phyloP scores from a whole-genome alignment of 192 early-diverging fungal genomes.

The Chytriomyces sp. region DNA sequence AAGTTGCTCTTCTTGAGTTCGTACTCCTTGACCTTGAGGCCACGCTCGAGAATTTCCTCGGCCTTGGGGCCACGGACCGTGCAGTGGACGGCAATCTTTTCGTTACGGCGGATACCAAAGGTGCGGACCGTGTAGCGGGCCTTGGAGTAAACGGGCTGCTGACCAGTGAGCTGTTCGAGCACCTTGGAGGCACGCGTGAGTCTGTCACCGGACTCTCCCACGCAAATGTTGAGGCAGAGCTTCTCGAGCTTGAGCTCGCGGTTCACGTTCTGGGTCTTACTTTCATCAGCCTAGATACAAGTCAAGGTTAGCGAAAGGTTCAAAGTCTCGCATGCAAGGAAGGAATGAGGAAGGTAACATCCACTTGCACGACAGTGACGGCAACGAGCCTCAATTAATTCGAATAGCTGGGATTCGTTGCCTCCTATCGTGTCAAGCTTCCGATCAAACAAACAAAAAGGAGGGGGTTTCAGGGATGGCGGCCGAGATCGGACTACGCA shows the following conservation, averaged over 20 bases:
- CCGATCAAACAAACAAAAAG: no score
- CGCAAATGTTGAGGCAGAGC: constrained; percentile 99
- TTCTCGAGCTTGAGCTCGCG: constrained; percentile 97
- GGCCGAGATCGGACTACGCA: no score
- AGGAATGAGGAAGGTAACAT: no score
- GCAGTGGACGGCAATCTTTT: constrained; percentile 99
- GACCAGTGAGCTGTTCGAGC: constrained; percentile 99
- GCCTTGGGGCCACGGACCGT: constrained; percentile 96
- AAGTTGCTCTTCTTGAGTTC: constrained; percentile 96
- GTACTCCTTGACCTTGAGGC: constrained; percentile 99
- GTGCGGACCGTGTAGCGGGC: constrained; percentile 99
- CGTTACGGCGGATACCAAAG: constrained; percentile 99
- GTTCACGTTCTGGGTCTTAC: constrained; percentile 88
- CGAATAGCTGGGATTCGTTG: no score
- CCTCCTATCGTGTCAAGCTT: no score
- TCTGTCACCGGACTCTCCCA: constrained; percentile 99
- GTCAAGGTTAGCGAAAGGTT: no score
- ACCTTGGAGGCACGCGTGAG: constrained; percentile 99
- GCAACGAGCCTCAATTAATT: no score
- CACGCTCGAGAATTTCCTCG: constrained; percentile 98
- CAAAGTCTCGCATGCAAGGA: no score
- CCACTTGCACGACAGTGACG: no score
- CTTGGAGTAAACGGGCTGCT: constrained; percentile 99
- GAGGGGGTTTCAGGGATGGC: no score
- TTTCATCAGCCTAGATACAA: constrained; percentile 67